phyloP scores from a whole-genome alignment of 441 rosid genomes.

The Biscutella laevigata region DNA sequence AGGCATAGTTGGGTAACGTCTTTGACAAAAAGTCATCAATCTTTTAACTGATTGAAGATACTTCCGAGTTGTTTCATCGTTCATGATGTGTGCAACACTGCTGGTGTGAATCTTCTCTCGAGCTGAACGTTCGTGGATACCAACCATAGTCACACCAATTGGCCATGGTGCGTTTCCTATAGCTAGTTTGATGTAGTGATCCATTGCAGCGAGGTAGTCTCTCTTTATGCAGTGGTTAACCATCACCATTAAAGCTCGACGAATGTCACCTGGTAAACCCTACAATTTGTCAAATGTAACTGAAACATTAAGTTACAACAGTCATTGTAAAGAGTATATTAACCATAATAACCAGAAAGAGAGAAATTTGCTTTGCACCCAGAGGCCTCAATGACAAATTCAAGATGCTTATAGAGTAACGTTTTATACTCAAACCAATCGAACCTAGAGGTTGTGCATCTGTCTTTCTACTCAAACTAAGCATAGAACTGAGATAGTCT shows the following conservation, averaged over 20 bases:
- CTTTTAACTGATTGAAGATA: conserved; percentile 88
- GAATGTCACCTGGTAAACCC: conserved; percentile 79
- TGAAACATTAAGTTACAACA: background rate
- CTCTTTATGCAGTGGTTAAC: conserved; percentile 78
- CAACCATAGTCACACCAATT: conserved; percentile 98
- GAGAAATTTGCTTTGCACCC: background rate
- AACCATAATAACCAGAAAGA: background rate
- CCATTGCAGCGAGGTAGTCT: conserved; percentile 95
- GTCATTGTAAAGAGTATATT: background rate
- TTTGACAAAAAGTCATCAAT: conserved; percentile 87
- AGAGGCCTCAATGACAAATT: background rate
- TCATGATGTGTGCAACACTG: conserved; percentile 97
- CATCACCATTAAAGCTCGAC: conserved; percentile 67
- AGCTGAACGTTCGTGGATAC: conserved; percentile 96
- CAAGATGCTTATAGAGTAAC: background rate
- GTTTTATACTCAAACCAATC: background rate
- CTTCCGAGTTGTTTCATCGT: conserved; percentile 92
- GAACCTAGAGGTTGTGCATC: background rate
- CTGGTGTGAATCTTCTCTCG: conserved; percentile 92
- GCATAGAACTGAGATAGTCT: background rate
- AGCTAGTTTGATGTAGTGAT: conserved; percentile 81
- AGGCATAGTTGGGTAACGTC: conserved; percentile 80
- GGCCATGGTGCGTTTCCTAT: conserved; percentile 99
- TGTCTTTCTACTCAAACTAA: background rate
- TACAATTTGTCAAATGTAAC: conserved; percentile 20